A percentile compares a stretch with the other conserved stretches of the same genome.
Conservation (phyloP, 1,139 yeast genomes). For the Magnusiomyces paraingens region DNA sequence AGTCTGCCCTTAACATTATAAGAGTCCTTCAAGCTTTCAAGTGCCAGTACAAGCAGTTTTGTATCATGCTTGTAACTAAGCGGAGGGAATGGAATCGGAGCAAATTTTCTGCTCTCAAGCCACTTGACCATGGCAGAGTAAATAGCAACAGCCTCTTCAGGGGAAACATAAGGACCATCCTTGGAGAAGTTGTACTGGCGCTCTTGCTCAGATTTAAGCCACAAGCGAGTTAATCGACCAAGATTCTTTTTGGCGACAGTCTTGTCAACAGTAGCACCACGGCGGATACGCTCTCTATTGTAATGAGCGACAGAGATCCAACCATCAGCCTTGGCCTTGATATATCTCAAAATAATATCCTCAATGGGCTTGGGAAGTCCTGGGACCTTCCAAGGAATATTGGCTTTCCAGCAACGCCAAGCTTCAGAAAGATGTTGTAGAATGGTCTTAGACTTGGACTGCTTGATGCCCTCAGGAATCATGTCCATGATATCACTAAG, state of each 20-base stretch:
- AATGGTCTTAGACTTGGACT: slow-evolving; percentile 78
- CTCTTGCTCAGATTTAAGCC: slow-evolving; percentile 91
- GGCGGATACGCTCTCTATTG: slow-evolving; percentile 79
- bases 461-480: slow-evolving; percentile 94
- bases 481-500: slow-evolving; percentile 93
- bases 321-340: slow-evolving; percentile 93
- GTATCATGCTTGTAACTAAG: slow-evolving; percentile 89
- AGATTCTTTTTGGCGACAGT: slow-evolving; percentile 89
- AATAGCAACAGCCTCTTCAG: slow-evolving; percentile 82
- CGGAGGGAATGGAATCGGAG: slow-evolving; percentile 93
- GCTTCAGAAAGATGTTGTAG: slow-evolving; percentile 95
- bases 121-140: slow-evolving; percentile 87
- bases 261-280: slow-evolving; percentile 89
- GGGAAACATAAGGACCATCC: slow-evolving; percentile 81
- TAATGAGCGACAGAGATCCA: slow-evolving; percentile 94
- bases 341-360: slow-evolving; percentile 77
- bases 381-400: slow-evolving; percentile 96
- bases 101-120: slow-evolving; percentile 80
- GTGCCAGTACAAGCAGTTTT: slow-evolving; percentile 76
- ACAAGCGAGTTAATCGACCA: slow-evolving; percentile 83
- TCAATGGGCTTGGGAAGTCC: slow-evolving; percentile 92
- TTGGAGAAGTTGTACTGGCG: slow-evolving; percentile 74
- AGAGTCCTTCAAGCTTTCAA: slow-evolving; percentile 80
- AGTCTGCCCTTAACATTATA: slow-evolving; percentile 78
- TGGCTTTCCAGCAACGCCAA: slow-evolving; percentile 99